Evolutionary conservation across 352 stramenopile genomes (phyloP).

Genomic region (Globisporangium okanoganense): DNA sequence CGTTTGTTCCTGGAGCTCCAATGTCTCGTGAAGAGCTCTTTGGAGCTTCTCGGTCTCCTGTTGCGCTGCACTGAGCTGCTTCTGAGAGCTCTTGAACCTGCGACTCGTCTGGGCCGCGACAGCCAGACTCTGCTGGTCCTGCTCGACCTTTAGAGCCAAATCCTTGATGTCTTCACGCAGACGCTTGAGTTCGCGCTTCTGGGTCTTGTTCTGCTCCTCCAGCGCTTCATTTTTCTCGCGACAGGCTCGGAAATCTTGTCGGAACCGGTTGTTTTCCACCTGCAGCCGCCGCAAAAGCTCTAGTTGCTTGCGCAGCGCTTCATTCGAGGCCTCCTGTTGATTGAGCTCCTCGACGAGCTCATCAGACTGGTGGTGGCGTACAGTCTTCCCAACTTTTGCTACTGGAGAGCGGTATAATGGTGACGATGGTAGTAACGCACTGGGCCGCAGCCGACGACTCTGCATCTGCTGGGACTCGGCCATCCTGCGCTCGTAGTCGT

Average conservation of each 20-base stretch:
- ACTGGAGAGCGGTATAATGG: background rate
- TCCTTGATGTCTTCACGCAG: conserved; percentile 39
- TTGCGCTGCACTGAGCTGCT: conserved; percentile 29
- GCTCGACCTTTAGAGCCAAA: conserved; percentile 25
- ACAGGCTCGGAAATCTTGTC: conserved; percentile 39
- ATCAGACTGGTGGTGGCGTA: background rate
- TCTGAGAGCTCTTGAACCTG: conserved; percentile 46
- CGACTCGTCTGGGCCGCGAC: conserved; percentile 29
- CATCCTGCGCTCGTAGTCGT: conserved; percentile 28
- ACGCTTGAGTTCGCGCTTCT: conserved; percentile 44
- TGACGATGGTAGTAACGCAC: background rate
- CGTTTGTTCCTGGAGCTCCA: conserved; percentile 28
- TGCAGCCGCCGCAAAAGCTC: conserved; percentile 66
- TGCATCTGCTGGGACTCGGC: conserved; percentile 9
- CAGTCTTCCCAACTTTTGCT: background rate
- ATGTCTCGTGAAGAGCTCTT: conserved; percentile 28
- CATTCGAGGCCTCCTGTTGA: conserved; percentile 59
- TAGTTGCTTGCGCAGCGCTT: conserved; percentile 60
- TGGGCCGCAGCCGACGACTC: conserved; percentile 1
- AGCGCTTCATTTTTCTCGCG: conserved; percentile 45
- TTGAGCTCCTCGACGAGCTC: conserved; percentile 30
- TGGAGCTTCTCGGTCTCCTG: conserved; percentile 37
- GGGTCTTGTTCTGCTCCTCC: conserved; percentile 33
- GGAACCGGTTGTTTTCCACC: conserved; percentile 71
- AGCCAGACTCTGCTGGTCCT: conserved; percentile 32